Evolutionary conservation across 2,329 filamentous ascomycete genomes (phyloP), one percentile per base, ranked within the genome.

Genomic region (Ceratocystis cubensis): DNA sequence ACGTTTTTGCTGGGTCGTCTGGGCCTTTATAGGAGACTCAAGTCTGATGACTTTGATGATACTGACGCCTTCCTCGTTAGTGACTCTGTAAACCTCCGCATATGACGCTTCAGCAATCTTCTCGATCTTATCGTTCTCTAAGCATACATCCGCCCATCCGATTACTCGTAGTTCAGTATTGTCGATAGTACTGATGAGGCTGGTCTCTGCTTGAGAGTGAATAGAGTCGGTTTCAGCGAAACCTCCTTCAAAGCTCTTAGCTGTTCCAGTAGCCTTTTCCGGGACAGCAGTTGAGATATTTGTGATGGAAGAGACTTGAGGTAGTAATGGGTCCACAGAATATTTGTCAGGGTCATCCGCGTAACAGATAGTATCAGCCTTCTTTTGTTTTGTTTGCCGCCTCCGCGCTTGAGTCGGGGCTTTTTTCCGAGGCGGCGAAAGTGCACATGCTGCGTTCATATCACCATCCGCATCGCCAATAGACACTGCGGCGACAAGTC

Each of bases 51-150:
- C 80, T 70, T 87, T 87, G 74, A 87, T 83, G 71, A 87, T 85
- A 72, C 83, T 86, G 30, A 81, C 84, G 7, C 83, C 84, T 17
- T 79, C 76, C 57, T 78, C 76, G 71, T 85, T 86, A 61, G 77
- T 81, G 69, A 87, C 78, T 8, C 83, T 82, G 70, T 86, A 87
- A 8, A 87, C 83, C 72, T 87, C 84, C 5, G 84, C 84, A 70
- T 82, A 87, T 1, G 84, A 87, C 4, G 84, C 84, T 72, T 87
- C 84, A 8, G 84, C 84, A 63, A 87, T 87, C 74, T 87, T 87
- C 56, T 79, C 77, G 62, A 87, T 83, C 45, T 74, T 73, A 70
- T 82, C 80, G 17, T 77, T 78, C 0, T 77, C 74, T 0, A 81
- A 80, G 62, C 83, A 83, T 37, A 87, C 77, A 64, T 86, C 82